Percentiles rank a stretch among this genome's conserved stretches.
Conservation (phyloP, 2,329 filamentous ascomycete genomes). For the Colletotrichum gigasporum region DNA sequence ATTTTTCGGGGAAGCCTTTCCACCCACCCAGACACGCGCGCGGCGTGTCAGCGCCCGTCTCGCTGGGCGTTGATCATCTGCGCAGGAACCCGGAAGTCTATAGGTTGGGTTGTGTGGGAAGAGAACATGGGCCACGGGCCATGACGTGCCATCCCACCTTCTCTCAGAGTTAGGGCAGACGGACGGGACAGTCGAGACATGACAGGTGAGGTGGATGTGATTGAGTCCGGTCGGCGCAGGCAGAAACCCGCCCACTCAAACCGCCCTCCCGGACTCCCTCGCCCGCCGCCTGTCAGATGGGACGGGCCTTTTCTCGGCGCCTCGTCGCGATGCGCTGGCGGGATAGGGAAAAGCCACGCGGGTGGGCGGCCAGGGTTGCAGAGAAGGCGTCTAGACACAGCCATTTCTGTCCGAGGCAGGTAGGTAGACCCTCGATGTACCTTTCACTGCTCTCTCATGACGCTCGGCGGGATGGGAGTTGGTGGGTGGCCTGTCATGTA, state of each 20-base stretch:
- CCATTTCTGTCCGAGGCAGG: not conserved
- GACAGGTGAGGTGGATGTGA: no score
- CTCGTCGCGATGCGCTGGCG: constrained; percentile 29
- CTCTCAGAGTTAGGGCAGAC: not conserved
- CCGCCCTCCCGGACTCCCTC: constrained; percentile 9
- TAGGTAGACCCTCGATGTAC: no score
- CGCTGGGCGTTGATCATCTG: constrained; percentile 38
- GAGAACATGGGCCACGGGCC: not conserved
- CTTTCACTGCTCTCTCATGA: not conserved
- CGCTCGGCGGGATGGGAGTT: not conserved
- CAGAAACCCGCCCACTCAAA: not conserved
- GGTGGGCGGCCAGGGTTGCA: no score
- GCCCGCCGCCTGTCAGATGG: constrained; percentile 24
- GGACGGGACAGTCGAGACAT: not conserved
- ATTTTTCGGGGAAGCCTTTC: not conserved
- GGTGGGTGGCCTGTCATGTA: not conserved
- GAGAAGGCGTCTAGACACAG: no score
- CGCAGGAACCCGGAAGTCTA: constrained; percentile 41
- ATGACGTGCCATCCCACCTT: constrained; percentile 20
- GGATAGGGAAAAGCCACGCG: constrained; percentile 1
- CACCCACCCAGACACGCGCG: no score
- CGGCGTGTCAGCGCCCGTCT: constrained; percentile 4
- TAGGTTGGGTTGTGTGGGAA: constrained; percentile 9
- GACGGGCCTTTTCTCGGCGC: constrained; percentile 27
- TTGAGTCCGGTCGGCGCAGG: no score